Evolutionary conservation across 345 rosid species (phyloP).

Genomic region (Alliaria petiolata): DNA sequence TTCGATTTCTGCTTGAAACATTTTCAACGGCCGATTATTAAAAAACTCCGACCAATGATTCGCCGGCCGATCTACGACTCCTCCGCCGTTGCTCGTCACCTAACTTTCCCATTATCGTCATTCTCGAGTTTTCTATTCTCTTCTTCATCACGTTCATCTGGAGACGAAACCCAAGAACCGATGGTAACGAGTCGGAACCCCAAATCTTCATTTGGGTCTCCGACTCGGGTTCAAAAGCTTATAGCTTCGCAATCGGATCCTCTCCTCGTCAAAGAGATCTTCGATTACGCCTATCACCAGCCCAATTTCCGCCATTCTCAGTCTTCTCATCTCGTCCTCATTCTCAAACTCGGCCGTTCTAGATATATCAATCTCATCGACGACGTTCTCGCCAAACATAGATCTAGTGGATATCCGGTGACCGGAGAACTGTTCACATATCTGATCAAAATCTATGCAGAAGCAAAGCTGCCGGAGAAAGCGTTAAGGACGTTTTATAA

Average conservation of each 20-base stretch:
- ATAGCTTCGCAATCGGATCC: slow-evolving; percentile 86
- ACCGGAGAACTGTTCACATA: slow-evolving; percentile 50
- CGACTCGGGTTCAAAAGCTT: slow-evolving; percentile 73
- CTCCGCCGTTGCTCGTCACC: slow-evolving; percentile 16
- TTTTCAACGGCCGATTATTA: background rate
- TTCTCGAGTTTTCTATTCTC: slow-evolving; percentile 9
- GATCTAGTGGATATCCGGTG: slow-evolving; percentile 39
- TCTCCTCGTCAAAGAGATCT: slow-evolving; percentile 83
- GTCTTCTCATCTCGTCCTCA: slow-evolving; percentile 57
- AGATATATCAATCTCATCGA: slow-evolving; percentile 60
- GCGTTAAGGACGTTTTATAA: slow-evolving; percentile 50
- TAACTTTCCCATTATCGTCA: slow-evolving; percentile 5
- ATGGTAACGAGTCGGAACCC: slow-evolving; percentile 10
- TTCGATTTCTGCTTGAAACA: background rate
- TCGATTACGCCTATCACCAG: slow-evolving; percentile 70
- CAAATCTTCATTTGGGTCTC: slow-evolving; percentile 54
- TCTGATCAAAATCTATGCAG: slow-evolving; percentile 62
- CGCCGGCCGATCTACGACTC: slow-evolving; percentile 23
- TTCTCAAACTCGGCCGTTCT: slow-evolving; percentile 79
- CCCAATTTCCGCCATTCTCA: slow-evolving; percentile 57
- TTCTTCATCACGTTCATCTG: slow-evolving; percentile 20
- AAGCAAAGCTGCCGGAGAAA: slow-evolving; percentile 55
- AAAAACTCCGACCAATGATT: slow-evolving; percentile 29
- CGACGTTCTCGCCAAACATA: slow-evolving; percentile 55
- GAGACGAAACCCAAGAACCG: background rate